Conservation (phyloP, 2,329 filamentous ascomycete species). For the Curvularia eragrostidis region DNA sequence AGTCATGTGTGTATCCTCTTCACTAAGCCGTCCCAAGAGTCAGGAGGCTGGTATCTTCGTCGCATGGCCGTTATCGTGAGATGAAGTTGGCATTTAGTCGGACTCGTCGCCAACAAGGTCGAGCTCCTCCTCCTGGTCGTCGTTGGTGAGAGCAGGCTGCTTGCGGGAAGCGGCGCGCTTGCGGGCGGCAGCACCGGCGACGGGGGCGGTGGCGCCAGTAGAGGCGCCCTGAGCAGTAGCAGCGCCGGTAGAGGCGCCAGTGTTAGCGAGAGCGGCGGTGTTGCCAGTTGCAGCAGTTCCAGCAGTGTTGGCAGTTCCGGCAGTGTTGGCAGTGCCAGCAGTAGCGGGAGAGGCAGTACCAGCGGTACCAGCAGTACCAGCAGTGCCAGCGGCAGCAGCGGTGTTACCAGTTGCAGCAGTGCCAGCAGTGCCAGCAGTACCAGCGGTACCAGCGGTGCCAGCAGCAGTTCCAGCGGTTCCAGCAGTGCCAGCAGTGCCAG, state of each 20-base stretch:
- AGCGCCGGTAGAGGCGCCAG: conserved; percentile 1
- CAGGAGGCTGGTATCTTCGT: background rate
- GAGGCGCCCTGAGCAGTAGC: conserved; percentile 7
- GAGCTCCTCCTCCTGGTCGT: conserved; percentile 48
- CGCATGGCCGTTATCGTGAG: background rate
- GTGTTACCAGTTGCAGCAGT: conserved; percentile 13
- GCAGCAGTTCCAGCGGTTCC: conserved; percentile 4
- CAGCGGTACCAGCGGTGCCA: conserved; percentile 9
- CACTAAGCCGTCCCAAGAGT: no score
- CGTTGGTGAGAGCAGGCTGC: conserved; percentile 36
- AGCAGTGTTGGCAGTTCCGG: conserved; percentile 8
- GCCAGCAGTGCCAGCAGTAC: conserved; percentile 4
- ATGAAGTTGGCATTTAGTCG: conserved; percentile 10
- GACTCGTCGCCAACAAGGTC: conserved; percentile 30
- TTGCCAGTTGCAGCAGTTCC: conserved; percentile 4
- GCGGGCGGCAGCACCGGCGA: conserved; percentile 22
- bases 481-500: conserved; percentile 6
- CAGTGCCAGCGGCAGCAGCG: conserved; percentile 10
- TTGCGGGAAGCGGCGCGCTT: conserved; percentile 28
- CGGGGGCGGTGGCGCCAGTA: conserved; percentile 5
- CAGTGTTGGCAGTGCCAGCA: conserved; percentile 4
- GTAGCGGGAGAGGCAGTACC: conserved; percentile 8
- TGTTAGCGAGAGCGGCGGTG: conserved; percentile 4
- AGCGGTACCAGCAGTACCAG: conserved; percentile 13
- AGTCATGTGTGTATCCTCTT: background rate